A percentile compares a stretch with the other conserved stretches of the same genome.
phyloP scores from a whole-genome alignment of 768 basidiomycete species.

The Amanita rubescens region DNA sequence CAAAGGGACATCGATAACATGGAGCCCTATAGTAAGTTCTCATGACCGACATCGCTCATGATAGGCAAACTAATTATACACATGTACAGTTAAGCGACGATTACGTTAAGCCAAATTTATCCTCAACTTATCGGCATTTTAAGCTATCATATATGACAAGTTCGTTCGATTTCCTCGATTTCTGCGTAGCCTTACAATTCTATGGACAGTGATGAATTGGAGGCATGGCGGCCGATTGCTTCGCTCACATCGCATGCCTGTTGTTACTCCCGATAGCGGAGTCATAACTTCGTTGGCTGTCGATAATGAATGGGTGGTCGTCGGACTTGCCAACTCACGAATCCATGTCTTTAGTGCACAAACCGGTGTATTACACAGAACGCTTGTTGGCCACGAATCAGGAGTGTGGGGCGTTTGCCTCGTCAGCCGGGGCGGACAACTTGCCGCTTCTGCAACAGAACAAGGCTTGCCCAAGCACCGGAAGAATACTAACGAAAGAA shows the following conservation, averaged over 20 bases:
- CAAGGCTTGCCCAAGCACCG: neutral
- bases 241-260: constrained; percentile 50
- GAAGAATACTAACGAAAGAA: constrained; percentile 2
- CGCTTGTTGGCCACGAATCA: constrained; percentile 74
- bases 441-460: neutral
- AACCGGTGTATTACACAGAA: constrained; percentile 69
- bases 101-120: neutral
- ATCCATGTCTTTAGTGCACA: constrained; percentile 81
- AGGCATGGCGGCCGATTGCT: constrained; percentile 65
- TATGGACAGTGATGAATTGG: constrained; percentile 69
- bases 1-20: neutral
- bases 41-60: neutral
- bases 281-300: constrained; percentile 86
- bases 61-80: neutral
- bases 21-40: neutral
- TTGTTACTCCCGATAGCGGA: constrained; percentile 38
- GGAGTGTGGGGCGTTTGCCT: constrained; percentile 94
- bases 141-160: constrained; percentile 65
- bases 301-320: constrained; percentile 77
- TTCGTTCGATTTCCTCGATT: constrained; percentile 19
- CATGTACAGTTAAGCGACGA: neutral
- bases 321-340: constrained; percentile 79
- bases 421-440: constrained; percentile 54
- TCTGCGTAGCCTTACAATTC: neutral
- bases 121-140: constrained; percentile 40